Conservation (phyloP, 768 basidiomycete species). For the Leccinum boreale region DNA sequence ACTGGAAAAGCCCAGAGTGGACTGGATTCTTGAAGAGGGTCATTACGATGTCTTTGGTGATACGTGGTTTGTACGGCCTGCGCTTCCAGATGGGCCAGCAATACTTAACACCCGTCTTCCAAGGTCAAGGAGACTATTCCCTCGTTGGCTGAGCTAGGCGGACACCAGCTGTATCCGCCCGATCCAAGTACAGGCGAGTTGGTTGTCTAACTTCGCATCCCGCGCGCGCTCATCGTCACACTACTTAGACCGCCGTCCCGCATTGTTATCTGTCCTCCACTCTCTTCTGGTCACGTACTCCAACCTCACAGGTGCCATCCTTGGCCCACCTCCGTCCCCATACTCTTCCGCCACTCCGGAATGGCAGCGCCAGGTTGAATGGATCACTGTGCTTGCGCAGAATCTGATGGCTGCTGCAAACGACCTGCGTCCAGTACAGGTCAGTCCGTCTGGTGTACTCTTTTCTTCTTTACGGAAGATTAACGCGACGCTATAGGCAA, state of each 20-base stretch:
- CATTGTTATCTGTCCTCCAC: constrained; percentile 65
- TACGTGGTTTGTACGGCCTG: constrained; percentile 73
- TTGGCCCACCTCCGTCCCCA: constrained; percentile 58
- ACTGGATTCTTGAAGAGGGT: constrained; percentile 88
- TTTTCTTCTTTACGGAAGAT: background rate
- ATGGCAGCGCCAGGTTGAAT: constrained; percentile 74
- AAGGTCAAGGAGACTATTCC: constrained; percentile 83
- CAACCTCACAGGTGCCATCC: constrained; percentile 62
- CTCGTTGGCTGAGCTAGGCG: constrained; percentile 77
- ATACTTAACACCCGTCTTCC: constrained; percentile 11
- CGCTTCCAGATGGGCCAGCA: constrained; percentile 9
- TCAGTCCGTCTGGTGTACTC: constrained; percentile 25
- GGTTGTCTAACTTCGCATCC: background rate
- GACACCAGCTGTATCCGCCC: constrained; percentile 74
- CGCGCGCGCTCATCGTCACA: constrained; percentile 5
- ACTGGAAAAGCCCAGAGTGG: constrained; percentile 83
- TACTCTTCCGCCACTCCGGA: constrained; percentile 48
- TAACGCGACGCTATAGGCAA: constrained; percentile 47
- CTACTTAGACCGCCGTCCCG: constrained; percentile 68
- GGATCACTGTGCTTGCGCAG: constrained; percentile 77
- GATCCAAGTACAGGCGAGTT: constrained; percentile 64
- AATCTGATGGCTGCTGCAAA: constrained; percentile 91
- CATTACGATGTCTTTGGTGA: constrained; percentile 85
- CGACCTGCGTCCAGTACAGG: constrained; percentile 86
- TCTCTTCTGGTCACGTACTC: constrained; percentile 83